Evolutionary conservation across 306 rosid genomes (phyloP).

Genomic region (Mimosa pudica): DNA sequence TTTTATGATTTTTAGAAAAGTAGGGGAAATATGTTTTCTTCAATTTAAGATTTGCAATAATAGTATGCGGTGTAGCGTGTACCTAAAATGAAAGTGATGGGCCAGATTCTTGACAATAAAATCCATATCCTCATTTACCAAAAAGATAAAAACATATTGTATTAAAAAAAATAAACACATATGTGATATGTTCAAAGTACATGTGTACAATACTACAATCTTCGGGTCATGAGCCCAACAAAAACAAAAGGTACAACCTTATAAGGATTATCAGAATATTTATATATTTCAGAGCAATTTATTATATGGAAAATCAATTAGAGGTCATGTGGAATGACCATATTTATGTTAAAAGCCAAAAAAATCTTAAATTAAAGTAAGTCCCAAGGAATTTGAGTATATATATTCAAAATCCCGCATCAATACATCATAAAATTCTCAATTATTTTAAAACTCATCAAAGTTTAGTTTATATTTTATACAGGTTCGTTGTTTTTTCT

Average conservation of each 20-base stretch:
- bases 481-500: too few species aligned
- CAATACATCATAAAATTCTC: background rate
- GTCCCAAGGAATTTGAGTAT: background rate
- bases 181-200: background rate
- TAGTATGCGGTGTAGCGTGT: too few species aligned
- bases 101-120: background rate
- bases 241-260: too few species aligned
- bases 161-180: too few species aligned
- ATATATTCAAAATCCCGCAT: background rate
- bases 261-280: too few species aligned
- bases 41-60: background rate
- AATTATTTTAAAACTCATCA: background rate
- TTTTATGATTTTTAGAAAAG: too few species aligned
- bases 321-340: too few species aligned
- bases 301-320: too few species aligned
- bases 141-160: background rate
- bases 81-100: slow-evolving; percentile 4
- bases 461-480: background rate
- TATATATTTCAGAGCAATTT: too few species aligned
- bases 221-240: background rate
- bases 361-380: too few species aligned
- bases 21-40: background rate
- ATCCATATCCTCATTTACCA: background rate
- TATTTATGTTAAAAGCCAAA: too few species aligned
- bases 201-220: background rate